Evolutionary conservation across 495 filamentous ascomycete species (phyloP), one percentile per base, ranked within the genome.

Genomic region (Articulospora tetracladia): DNA sequence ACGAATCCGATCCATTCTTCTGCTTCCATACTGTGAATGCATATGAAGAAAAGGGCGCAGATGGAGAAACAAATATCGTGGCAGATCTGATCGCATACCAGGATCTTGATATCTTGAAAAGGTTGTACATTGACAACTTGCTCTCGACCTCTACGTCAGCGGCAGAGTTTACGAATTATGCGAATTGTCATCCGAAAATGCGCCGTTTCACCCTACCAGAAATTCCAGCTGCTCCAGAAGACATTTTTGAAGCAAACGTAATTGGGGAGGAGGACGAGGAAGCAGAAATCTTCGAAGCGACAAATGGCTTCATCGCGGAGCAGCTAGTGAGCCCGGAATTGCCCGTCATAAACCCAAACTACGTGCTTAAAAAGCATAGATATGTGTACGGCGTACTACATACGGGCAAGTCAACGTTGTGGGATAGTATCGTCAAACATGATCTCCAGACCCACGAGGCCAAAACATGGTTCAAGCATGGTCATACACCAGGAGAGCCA

Each of bases 21-120:
- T 83, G 79, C 70, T 93, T 93, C 70, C 89, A 93, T 72, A 80
- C 84, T 2, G 74, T 89, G 66, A 93, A 92, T 65, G 80, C 88
- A 0, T 92, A 83, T 72, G 84, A 91, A 61, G 83, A 89, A 57
- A 57, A 52, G 0, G 58, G 71, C 13, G 52, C 17, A 12, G 70
- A 70, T 26, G 50, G 46, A 23, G 59, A 76, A 28, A 72, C 68
- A 6, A 75, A 85, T 57, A 77, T 90, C 15, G 70, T 85, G 22
- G 80, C 80, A 54, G 88, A 90, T 48, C 60, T 85, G 0, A 68
- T 82, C 24, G 70, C 73, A 19, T 86, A 86, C 60, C 75, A 79
- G 1, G 82, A 78, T 60, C 66, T 77, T 0, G 82, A 87, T 41
- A 72, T 83, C 41, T 61, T 89, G 46, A 71, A 78, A 27, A 68